Base-by-base conservation (phyloP, 352 stramenopile genomes). In the Globisporangium recalcitrans region DNA sequence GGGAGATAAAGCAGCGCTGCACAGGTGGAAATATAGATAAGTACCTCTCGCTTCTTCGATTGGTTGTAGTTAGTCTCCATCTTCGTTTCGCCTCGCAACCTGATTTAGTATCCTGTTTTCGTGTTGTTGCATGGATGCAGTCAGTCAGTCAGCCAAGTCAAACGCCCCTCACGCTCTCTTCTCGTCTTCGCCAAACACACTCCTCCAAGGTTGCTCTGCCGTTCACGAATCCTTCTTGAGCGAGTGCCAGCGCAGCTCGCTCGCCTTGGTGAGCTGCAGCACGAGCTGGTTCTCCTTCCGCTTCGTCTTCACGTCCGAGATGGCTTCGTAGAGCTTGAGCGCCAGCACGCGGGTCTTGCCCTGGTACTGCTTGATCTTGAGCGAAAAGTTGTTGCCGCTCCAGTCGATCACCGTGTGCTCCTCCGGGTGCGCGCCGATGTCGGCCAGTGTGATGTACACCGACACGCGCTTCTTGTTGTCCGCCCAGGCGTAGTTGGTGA, bases 261-360 rank as follows among this genome's bases (percentile, higher is more conserved):
- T 91, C 22, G 77, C 73, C 68, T 95, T 95, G 58, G 81, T 67
- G 58, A 95, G 77, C 65, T 77, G 65, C 34, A 95, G 65, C 58
- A 93, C 82, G 60, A 95, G 73, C 68, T 91, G 82, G 65, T 93
- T 75, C 61, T 88, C 72, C 63, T 92, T 92, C 52, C 83, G 82
- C 63, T 90, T 92, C 11, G 70, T 88, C 62, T 83, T 84, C 36
- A 90, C 75, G 58, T 89, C 81, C 61, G 75, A 82, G 65, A 95
- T 91, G 60, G 90, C 81, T 36, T 93, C 84, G 68, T 91, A 83
- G 10, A 95, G 78, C 69, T 85, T 87, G 57, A 93, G 71, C 56
- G 69, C 64, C 42, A 95, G 69, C 60, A 91, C 60, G 22, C 82
- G 78, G 19, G 81, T 91, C 74, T 91, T 89, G 57, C 80, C 80